Percentiles rank a stretch among this genome's conserved stretches.
phyloP scores from a whole-genome alignment of 176 grass and related monocot genomes.

The Sorghum bicolor region Sorghum_bicolor_NCBIv3 NC_012872.2:62431001-62431500 shows the following conservation, averaged over 20 bases:
- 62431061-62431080: conserved; percentile 37
- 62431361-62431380: conserved; percentile 54
- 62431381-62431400: conserved; percentile 66
- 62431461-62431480: conserved; percentile 61
- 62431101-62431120: conserved; percentile 22
- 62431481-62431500: conserved; percentile 9
- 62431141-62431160: conserved; percentile 18
- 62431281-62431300: conserved; percentile 45
- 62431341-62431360: conserved; percentile 87
- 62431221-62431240: background rate
- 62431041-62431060: conserved; percentile 40
- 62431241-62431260: conserved; percentile 3
- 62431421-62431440: conserved; percentile 76
- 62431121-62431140: conserved; percentile 22
- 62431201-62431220: background rate
- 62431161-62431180: conserved; percentile 28
- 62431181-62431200: background rate
- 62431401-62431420: conserved; percentile 55
- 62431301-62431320: conserved; percentile 82
- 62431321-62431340: conserved; percentile 74
- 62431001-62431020: conserved; percentile 23
- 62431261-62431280: conserved; percentile 13
- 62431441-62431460: conserved; percentile 85
- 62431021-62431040: conserved; percentile 21
- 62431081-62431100: conserved; percentile 24